These are phyloP conservation scores for Phyllosticta citrichinensis DNA, from an alignment of 2,329 filamentous ascomycete species.

Conservation along the genomic window DNA sequence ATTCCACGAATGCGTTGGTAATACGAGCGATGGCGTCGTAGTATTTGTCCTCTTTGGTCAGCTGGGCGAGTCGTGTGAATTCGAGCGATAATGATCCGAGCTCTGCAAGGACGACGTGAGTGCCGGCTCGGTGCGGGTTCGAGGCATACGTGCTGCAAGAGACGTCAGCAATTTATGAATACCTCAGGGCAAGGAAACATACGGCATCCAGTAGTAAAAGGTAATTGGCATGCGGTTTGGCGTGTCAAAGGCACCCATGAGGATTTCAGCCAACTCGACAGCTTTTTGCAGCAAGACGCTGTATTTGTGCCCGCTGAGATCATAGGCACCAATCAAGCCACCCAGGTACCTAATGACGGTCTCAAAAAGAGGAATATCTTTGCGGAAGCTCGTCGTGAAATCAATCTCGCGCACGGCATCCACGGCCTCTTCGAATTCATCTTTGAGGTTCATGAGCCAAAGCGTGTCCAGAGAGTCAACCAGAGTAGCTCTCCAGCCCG, in stretches of 20 bases:
- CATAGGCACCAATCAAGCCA: slow-evolving; percentile 59
- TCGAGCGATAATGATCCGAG: slow-evolving; percentile 39
- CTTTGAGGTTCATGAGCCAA: slow-evolving; percentile 59
- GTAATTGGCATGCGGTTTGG: slow-evolving; percentile 56
- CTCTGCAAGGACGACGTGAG: slow-evolving; percentile 36
- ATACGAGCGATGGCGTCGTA: slow-evolving; percentile 39
- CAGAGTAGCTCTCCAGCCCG: slow-evolving; percentile 80
- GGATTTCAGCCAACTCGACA: slow-evolving; percentile 51
- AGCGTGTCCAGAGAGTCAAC: slow-evolving; percentile 67
- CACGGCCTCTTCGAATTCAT: slow-evolving; percentile 56
- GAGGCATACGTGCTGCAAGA: slow-evolving; percentile 4
- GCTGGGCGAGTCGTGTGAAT: slow-evolving; percentile 37
- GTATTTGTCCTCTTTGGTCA: slow-evolving; percentile 36
- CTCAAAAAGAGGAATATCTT: slow-evolving; percentile 57
- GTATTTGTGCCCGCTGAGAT: slow-evolving; percentile 48
- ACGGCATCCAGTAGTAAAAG: slow-evolving; percentile 46
- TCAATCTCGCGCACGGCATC: slow-evolving; percentile 49
- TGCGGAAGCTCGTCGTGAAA: slow-evolving; percentile 44
- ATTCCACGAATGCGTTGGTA: slow-evolving; percentile 30
- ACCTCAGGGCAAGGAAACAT: slow-evolving; percentile 34
- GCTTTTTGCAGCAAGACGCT: slow-evolving; percentile 50
- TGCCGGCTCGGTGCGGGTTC: slow-evolving; percentile 30
- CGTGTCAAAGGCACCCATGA: slow-evolving; percentile 59
- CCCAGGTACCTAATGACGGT: slow-evolving; percentile 63
- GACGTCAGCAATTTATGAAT: slow-evolving; percentile 18